phyloP scores from a whole-genome alignment of 768 basidiomycete species.

The Amyloporia xantha region DNA sequence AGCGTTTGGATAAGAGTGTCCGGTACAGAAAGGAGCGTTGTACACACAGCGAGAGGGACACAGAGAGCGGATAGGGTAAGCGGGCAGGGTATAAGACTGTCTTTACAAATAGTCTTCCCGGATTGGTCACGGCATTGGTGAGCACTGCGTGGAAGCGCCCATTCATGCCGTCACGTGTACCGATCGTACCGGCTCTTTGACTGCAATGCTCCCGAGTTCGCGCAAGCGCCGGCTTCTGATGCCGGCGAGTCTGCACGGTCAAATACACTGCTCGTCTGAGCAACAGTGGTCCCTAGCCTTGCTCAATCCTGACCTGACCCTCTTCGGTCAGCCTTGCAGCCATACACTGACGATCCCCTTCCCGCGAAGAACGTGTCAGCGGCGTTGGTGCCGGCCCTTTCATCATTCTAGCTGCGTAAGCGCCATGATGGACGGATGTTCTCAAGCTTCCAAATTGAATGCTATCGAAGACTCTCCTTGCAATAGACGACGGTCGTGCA shows the following conservation, averaged over 20 bases:
- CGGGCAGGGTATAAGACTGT: neutral
- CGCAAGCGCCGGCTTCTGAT: too few species aligned
- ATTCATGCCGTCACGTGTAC: neutral
- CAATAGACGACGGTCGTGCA: too few species aligned
- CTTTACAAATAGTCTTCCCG: neutral
- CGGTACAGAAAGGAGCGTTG: neutral
- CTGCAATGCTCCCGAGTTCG: too few species aligned
- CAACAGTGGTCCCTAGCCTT: too few species aligned
- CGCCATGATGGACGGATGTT: too few species aligned
- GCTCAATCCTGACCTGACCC: too few species aligned
- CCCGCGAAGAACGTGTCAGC: neutral
- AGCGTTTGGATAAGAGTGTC: neutral
- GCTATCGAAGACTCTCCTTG: too few species aligned
- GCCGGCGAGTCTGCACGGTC: too few species aligned
- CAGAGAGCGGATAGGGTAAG: neutral
- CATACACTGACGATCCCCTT: neutral
- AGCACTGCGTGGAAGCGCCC: neutral
- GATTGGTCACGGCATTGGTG: conserved; percentile 1
- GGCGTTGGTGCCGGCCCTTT: neutral
- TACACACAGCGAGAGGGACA: neutral
- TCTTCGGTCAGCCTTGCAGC: too few species aligned
- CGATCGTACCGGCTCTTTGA: neutral
- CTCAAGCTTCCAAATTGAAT: too few species aligned
- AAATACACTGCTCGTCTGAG: too few species aligned
- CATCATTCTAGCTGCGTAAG: too few species aligned